phyloP scores from a whole-genome alignment of 192 early-diverging fungal species.

The Backusella sp. region DNA sequence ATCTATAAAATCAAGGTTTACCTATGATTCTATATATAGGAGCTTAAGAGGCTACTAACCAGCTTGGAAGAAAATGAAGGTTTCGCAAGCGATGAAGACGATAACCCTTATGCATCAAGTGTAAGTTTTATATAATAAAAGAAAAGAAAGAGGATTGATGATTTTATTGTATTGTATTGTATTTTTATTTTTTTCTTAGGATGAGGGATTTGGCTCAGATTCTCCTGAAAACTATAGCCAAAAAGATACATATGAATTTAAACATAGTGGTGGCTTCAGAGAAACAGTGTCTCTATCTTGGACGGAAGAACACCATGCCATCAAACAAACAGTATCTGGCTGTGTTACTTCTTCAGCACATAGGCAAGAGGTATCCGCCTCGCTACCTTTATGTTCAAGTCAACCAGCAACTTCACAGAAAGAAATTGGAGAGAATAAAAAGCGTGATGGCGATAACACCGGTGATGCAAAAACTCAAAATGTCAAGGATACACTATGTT shows the following conservation, averaged over 20 bases:
- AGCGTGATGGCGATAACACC: not conserved
- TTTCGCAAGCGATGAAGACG: slow-evolving; percentile 60
- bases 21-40: slow-evolving; percentile 16
- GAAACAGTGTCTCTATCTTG: too few relatives aligned
- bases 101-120: slow-evolving; percentile 53
- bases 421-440: not conserved
- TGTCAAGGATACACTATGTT: not conserved
- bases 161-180: not conserved
- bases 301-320: slow-evolving; percentile 28
- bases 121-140: slow-evolving; percentile 24
- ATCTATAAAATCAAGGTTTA: too few relatives aligned
- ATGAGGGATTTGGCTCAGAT: not conserved
- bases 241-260: slow-evolving; percentile 14
- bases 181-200: not conserved
- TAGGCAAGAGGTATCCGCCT: not conserved
- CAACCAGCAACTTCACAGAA: not conserved
- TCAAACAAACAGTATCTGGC: slow-evolving; percentile 26
- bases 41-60: slow-evolving; percentile 60
- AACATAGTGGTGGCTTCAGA: slow-evolving; percentile 8
- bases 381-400: not conserved
- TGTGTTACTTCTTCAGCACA: slow-evolving; percentile 23
- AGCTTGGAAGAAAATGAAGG: slow-evolving; percentile 60
- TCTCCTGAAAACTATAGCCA: slow-evolving; percentile 11
- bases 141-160: too few relatives aligned
- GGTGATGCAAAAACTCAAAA: not conserved